Base-by-base conservation (phyloP, 2,329 filamentous ascomycete species). In the Phialocephala sp. region DNA sequence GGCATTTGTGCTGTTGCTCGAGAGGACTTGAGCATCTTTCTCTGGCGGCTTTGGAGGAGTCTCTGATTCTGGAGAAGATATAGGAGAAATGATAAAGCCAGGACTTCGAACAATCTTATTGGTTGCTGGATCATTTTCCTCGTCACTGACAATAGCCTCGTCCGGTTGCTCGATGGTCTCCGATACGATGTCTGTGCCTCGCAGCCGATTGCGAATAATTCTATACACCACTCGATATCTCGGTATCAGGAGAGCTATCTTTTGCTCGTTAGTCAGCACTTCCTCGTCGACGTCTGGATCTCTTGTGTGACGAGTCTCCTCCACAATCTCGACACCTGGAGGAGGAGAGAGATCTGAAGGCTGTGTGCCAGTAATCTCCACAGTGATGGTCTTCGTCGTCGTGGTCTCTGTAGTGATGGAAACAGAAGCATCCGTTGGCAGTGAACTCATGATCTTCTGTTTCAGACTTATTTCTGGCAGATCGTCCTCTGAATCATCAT, bases 331-430 rank as follows among this genome's bases (percentile, higher is more conserved):
- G 11, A 88, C 82, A 0, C 87, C 86, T 0, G 85, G 84, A 0
- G 87, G 83, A 1, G 85, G 84, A 1, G 83, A 79, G 1, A 89
- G 76, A 1, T 83, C 79, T 2, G 84, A 79, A 5, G 82, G 79
- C 22, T 82, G 78, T 4, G 82, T 79, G 0, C 86, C 85, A 15
- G 82, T 82, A 43, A 90, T 83, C 61, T 90, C 86, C 2, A 90
- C 86, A 0, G 87, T 89, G 70, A 90, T 87, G 15, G 82, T 89
- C 68, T 89, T 88, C 8, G 84, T 86, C 1, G 85, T 88, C 0
- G 82, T 83, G 0, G 86, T 85, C 2, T 84, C 83, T 6, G 86
- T 88, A 0, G 83, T 85, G 43, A 89, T 85, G 9, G 85, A 85
- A 6, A 89, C 83, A n/a, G 82, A 82, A 0, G 87, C 84, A 54